A percentile compares a stretch with the other conserved stretches of the same genome.
These are phyloP conservation scores for Amanita phalloides DNA, from an alignment of 768 basidiomycete species.

Conservation along the genomic window DNA sequence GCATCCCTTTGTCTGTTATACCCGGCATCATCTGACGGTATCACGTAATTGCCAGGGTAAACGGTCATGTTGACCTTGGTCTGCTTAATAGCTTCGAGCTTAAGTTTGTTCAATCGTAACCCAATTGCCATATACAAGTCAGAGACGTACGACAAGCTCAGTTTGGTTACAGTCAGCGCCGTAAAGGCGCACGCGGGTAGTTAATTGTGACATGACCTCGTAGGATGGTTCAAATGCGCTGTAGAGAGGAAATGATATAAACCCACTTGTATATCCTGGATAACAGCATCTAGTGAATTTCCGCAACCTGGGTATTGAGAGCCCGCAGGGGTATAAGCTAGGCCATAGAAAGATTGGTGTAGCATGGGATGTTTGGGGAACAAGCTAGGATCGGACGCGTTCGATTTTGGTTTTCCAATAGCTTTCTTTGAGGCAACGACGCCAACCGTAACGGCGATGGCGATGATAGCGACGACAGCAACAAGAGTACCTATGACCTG, in stretches of 20 bases:
- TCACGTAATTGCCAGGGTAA: constrained; percentile 62
- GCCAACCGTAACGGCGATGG: constrained; percentile 52
- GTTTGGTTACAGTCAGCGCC: constrained; percentile 83
- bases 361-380: constrained; percentile 61
- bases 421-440: constrained; percentile 47
- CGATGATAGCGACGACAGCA: constrained; percentile 38
- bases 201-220: constrained; percentile 79
- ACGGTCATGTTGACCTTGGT: constrained; percentile 82
- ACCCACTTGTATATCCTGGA: constrained; percentile 59
- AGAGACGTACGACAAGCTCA: constrained; percentile 49
- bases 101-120: neutral
- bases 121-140: neutral
- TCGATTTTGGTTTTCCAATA: constrained; percentile 13
- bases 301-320: constrained; percentile 61
- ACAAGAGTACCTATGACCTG: constrained; percentile 45
- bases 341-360: constrained; percentile 68
- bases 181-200: constrained; percentile 69
- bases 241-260: neutral
- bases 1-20: constrained; percentile 62
- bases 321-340: constrained; percentile 79
- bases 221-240: constrained; percentile 1
- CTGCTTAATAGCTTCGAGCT: constrained; percentile 81
- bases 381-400: constrained; percentile 50
- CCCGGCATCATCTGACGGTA: constrained; percentile 45
- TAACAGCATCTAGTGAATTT: constrained; percentile 44